Evolutionary conservation across 2,329 filamentous ascomycete genomes (phyloP).

Genomic region (Aspergillus brunneoviolaceus): DNA sequence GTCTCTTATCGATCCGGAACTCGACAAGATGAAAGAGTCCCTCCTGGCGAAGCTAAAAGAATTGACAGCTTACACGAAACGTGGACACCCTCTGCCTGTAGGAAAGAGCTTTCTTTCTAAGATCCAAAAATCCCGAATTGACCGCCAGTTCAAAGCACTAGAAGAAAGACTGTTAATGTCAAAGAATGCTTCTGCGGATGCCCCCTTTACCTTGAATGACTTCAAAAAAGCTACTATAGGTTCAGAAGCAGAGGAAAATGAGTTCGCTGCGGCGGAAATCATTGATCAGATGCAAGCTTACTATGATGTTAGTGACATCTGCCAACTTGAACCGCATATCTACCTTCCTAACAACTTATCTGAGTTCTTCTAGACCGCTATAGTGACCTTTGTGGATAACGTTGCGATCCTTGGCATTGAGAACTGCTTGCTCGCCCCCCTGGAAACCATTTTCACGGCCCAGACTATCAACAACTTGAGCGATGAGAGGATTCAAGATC

Average conservation of each 20-base stretch:
- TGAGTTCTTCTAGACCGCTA: slow-evolving; percentile 25
- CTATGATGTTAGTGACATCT: slow-evolving; percentile 21
- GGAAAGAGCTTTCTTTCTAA: slow-evolving; percentile 13
- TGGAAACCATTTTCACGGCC: slow-evolving; percentile 46
- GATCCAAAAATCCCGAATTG: slow-evolving; percentile 10
- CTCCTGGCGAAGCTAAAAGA: slow-evolving; percentile 26
- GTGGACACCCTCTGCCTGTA: slow-evolving; percentile 26
- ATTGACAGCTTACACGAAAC: slow-evolving; percentile 21
- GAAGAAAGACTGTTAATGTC: not conserved
- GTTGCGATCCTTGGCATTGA: slow-evolving; percentile 52
- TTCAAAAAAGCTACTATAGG: not conserved
- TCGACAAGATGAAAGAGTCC: slow-evolving; percentile 21
- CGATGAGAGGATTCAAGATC: slow-evolving; percentile 20
- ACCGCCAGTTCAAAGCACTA: slow-evolving; percentile 10
- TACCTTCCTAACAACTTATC: no score
- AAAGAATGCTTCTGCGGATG: not conserved
- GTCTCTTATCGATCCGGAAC: slow-evolving; percentile 20
- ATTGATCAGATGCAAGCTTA: slow-evolving; percentile 47
- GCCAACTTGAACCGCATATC: no score
- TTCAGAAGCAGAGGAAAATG: slow-evolving; percentile 14
- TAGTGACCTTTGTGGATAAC: slow-evolving; percentile 50
- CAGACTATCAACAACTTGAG: slow-evolving; percentile 37
- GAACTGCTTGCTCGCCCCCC: slow-evolving; percentile 46
- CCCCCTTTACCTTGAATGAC: not conserved
- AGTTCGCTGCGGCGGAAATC: slow-evolving; percentile 40